Conservation (phyloP, 2,329 filamentous ascomycete genomes). For the Aspergillus sclerotialis region DNA sequence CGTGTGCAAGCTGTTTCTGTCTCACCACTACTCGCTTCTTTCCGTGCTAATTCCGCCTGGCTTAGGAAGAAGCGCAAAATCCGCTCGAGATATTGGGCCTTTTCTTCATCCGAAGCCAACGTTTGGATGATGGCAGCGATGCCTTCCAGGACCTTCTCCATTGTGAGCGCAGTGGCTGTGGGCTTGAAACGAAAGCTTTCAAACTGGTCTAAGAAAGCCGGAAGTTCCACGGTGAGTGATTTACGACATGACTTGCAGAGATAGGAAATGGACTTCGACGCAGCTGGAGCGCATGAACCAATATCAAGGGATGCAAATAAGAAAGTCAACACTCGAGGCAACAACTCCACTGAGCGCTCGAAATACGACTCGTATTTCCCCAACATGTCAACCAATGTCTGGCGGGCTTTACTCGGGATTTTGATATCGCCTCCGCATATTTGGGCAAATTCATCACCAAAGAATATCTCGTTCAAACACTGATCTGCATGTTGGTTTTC, state of each 20-base stretch:
- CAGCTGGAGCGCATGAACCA: conserved; percentile 32
- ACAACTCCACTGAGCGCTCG: conserved; percentile 33
- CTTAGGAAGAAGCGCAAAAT: conserved; percentile 32
- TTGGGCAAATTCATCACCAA: conserved; percentile 26
- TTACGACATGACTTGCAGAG: conserved; percentile 39
- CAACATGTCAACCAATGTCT: conserved; percentile 37
- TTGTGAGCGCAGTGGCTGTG: conserved; percentile 28
- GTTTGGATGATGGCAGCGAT: conserved; percentile 40
- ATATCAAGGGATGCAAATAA: conserved; percentile 39
- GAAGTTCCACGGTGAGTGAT: conserved; percentile 34
- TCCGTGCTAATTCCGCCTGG: conserved; percentile 25
- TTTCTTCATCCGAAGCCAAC: conserved; percentile 31
- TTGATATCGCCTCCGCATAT: conserved; percentile 24
- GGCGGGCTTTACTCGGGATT: conserved; percentile 31
- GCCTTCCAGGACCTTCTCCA: conserved; percentile 38
- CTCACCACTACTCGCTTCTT: conserved; percentile 23
- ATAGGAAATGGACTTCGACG: conserved; percentile 37
- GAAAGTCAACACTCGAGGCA: conserved; percentile 37
- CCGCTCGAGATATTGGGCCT: conserved; percentile 31
- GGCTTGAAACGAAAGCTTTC: conserved; percentile 31
- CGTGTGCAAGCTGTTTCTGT: conserved; percentile 27
- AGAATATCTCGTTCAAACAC: conserved; percentile 35
- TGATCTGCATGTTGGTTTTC: conserved; percentile 37
- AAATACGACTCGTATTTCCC: conserved; percentile 39
- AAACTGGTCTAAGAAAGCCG: conserved; percentile 37